Evolutionary conservation across 2,329 filamentous ascomycete genomes (phyloP).

Genomic region (Sporothrix brunneoviolacea): DNA sequence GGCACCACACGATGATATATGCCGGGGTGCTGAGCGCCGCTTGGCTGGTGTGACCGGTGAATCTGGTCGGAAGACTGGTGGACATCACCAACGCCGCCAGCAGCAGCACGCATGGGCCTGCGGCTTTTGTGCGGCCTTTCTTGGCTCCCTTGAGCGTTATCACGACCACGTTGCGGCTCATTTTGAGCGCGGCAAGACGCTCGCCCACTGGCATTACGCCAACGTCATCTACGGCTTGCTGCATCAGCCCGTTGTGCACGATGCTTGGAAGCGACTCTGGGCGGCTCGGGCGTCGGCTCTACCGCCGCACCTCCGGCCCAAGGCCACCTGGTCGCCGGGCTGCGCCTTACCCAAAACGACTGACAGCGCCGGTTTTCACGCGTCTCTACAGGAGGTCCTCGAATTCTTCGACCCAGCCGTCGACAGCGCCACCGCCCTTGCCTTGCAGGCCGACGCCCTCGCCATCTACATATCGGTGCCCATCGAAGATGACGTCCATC

Average conservation of each 20-base stretch:
- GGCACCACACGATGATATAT: slow-evolving; percentile 60
- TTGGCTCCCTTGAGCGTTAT: slow-evolving; percentile 58
- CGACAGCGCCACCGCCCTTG: slow-evolving; percentile 50
- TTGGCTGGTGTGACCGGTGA: not conserved
- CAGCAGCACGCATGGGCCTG: slow-evolving; percentile 62
- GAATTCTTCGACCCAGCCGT: slow-evolving; percentile 57
- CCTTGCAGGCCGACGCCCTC: slow-evolving; percentile 51
- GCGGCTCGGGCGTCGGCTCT: slow-evolving; percentile 36
- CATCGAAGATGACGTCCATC: not conserved
- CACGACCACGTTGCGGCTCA: slow-evolving; percentile 64
- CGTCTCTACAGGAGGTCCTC: slow-evolving; percentile 50
- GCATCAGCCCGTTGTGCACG: slow-evolving; percentile 57
- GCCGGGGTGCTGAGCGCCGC: slow-evolving; percentile 48
- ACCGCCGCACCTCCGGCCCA: slow-evolving; percentile 45
- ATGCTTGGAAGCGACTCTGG: slow-evolving; percentile 54
- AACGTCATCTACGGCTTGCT: slow-evolving; percentile 61
- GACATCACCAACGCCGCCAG: no score
- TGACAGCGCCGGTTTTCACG: not conserved
- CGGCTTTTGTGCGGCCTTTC: slow-evolving; percentile 58
- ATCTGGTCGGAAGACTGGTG: no score
- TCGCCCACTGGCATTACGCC: slow-evolving; percentile 62
- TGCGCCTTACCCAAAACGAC: slow-evolving; percentile 26
- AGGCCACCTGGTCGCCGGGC: slow-evolving; percentile 54
- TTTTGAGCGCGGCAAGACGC: slow-evolving; percentile 57
- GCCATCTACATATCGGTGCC: slow-evolving; percentile 31